These are phyloP conservation scores for Pelargonium nanum DNA, from an alignment of 345 rosid species.

Conservation along the genomic window DNA sequence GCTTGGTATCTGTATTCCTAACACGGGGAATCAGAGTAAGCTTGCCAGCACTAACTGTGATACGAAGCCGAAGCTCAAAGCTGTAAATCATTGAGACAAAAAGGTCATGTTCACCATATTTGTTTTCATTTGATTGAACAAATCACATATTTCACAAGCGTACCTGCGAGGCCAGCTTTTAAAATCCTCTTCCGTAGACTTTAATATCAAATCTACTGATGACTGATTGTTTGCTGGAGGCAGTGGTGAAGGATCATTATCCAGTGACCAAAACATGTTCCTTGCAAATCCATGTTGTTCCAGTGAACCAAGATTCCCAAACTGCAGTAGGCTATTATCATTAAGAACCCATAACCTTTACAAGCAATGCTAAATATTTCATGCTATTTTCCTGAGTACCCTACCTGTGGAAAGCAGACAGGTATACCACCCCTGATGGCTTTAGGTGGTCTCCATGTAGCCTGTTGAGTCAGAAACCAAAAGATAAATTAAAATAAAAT, in stretches of 20 bases:
- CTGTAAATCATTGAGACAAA: conserved; percentile 25
- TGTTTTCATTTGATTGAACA: conserved; percentile 9
- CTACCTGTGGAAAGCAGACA: conserved; percentile 90
- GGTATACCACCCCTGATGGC: conserved; percentile 81
- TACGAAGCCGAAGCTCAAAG: conserved; percentile 81
- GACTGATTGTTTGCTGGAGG: conserved; percentile 58
- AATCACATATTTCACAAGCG: conserved; percentile 13
- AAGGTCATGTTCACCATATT: neutral
- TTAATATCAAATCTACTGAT: conserved; percentile 68
- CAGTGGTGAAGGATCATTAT: conserved; percentile 75
- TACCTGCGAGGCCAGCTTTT: conserved; percentile 84
- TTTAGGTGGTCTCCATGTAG: conserved; percentile 59
- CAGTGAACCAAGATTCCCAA: conserved; percentile 63
- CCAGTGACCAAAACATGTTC: conserved; percentile 69
- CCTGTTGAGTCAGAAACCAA: conserved; percentile 29
- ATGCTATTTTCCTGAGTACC: conserved; percentile 10
- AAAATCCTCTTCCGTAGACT: conserved; percentile 64
- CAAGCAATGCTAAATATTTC: conserved; percentile 3
- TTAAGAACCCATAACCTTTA: conserved; percentile 9
- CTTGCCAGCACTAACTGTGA: conserved; percentile 65
- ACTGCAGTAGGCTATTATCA: conserved; percentile 35
- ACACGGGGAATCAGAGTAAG: conserved; percentile 86
- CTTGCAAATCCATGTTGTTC: conserved; percentile 90
- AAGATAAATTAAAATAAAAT: neutral
- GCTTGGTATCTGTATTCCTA: conserved; percentile 72